A percentile compares a stretch with the other conserved stretches of the same genome.
These are phyloP conservation scores for Leishmania martiniquensis DNA, from an alignment of 208 protist species.

Conservation along the genomic window DNA sequence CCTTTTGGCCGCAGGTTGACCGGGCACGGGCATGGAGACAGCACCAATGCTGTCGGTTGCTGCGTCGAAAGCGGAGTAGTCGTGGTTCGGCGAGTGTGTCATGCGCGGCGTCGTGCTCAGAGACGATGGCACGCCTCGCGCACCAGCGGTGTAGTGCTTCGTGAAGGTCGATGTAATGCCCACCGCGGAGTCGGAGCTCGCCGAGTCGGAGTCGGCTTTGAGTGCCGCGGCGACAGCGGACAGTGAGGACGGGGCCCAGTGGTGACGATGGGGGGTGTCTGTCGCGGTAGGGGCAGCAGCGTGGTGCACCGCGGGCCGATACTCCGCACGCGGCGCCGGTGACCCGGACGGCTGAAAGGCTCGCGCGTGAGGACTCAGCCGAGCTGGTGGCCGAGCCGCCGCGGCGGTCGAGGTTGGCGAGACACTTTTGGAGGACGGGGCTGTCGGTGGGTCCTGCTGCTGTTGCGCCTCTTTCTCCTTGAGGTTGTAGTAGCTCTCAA, in stretches of 20 bases:
- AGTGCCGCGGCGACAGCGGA: neutral
- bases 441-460: slow-evolving; percentile 9
- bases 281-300: neutral
- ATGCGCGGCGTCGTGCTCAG: slow-evolving; percentile 2
- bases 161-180: neutral
- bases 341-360: slow-evolving; percentile 26
- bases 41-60: neutral
- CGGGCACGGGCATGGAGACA: neutral
- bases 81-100: slow-evolving; percentile 7
- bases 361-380: slow-evolving; percentile 32
- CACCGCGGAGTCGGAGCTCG: neutral
- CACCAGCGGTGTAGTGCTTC: neutral
- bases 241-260: neutral
- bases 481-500: slow-evolving; percentile 75
- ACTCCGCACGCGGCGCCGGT: slow-evolving; percentile 8
- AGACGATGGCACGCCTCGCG: neutral
- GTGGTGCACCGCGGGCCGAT: slow-evolving; percentile 15
- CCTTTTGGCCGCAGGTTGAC: neutral
- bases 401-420: neutral
- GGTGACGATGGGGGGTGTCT: neutral
- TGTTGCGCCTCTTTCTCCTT: slow-evolving; percentile 58
- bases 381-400: slow-evolving; percentile 7
- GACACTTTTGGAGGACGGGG: neutral
- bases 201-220: slow-evolving; percentile 12
- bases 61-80: slow-evolving; percentile 1